A percentile compares a stretch with the other conserved stretches of the same genome.
These are phyloP conservation scores for Rhytidiadelphus loreus DNA, from an alignment of 225 moss, liverwort and hornwort species.

Conservation along the genomic window DNA sequence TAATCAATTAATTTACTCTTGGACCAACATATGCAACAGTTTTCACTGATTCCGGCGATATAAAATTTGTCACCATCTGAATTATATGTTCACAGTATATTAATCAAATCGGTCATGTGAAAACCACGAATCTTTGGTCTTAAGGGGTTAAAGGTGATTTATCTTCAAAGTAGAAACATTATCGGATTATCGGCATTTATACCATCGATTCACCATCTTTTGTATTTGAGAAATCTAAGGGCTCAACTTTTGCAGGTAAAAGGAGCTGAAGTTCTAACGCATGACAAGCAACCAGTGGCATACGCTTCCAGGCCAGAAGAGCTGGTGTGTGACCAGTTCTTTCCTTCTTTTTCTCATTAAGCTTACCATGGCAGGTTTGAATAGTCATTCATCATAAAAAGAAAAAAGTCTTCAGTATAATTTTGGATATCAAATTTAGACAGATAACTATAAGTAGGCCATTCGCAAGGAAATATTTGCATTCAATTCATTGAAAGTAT, in stretches of 20 bases:
- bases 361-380: background rate
- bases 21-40: background rate
- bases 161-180: background rate
- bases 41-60: background rate
- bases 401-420: background rate
- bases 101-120: background rate
- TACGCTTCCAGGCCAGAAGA: slow-evolving; percentile 78
- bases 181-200: background rate
- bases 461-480: background rate
- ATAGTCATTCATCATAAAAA: background rate
- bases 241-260: slow-evolving; percentile 41
- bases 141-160: background rate
- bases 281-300: slow-evolving; percentile 82
- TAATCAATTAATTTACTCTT: background rate
- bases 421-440: background rate
- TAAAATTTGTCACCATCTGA: background rate
- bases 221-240: background rate
- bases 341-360: background rate
- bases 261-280: slow-evolving; percentile 74
- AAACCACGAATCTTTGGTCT: background rate
- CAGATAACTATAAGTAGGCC: background rate
- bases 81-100: background rate
- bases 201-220: background rate
- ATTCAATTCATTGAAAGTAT: background rate
- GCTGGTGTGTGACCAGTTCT: slow-evolving; percentile 22